phyloP scores from a whole-genome alignment of 257 asterid genomes.

The Solanum pennellii region DNA sequence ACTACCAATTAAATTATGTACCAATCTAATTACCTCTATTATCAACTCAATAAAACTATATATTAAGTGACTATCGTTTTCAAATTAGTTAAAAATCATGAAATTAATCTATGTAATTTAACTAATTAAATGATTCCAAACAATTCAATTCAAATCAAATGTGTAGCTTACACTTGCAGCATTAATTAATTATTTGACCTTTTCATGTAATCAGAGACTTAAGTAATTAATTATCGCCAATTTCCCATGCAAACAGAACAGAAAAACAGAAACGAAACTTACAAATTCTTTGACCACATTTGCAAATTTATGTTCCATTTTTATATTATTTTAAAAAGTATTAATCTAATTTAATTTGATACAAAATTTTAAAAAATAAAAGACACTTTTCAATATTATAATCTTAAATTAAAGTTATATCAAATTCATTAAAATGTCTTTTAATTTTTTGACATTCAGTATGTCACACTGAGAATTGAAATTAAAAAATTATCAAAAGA shows the following conservation, averaged over 20 bases:
- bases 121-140: neutral
- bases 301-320: neutral
- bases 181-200: neutral
- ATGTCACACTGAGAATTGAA: too few species aligned
- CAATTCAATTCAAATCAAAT: neutral
- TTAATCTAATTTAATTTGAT: neutral
- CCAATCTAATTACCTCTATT: neutral
- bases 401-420: too few species aligned
- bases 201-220: neutral
- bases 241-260: neutral
- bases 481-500: too few species aligned
- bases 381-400: too few species aligned
- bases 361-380: too few species aligned
- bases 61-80: neutral
- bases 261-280: neutral
- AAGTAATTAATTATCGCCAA: neutral
- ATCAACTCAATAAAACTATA: neutral
- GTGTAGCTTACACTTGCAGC: neutral
- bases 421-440: fast-evolving
- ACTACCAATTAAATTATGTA: neutral
- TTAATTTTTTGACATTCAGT: too few species aligned
- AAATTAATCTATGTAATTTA: neutral
- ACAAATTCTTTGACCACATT: neutral
- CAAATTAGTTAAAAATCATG: neutral
- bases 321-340: neutral